These are phyloP conservation scores for Phylloporus sp. DNA, from an alignment of 768 basidiomycete genomes.

Conservation along the genomic window DNA sequence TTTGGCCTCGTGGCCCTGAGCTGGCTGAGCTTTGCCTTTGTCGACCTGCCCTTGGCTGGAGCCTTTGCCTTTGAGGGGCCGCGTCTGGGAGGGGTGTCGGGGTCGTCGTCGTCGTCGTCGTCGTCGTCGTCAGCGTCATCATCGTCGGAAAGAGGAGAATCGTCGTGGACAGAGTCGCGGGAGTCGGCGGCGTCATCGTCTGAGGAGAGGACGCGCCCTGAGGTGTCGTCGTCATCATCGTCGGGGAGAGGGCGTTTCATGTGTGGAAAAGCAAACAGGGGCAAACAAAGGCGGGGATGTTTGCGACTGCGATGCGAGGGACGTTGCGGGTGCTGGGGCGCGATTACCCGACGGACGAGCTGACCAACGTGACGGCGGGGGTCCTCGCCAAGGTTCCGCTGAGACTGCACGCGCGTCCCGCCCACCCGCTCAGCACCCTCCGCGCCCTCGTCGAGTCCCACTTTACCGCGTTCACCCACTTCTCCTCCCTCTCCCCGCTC, in stretches of 20 bases:
- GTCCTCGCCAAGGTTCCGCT: slow-evolving; percentile 78
- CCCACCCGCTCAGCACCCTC: slow-evolving; percentile 85
- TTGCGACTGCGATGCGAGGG: background rate
- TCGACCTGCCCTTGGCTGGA: slow-evolving; percentile 23
- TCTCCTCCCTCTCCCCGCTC: slow-evolving; percentile 78
- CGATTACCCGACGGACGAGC: slow-evolving; percentile 68
- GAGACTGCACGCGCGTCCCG: slow-evolving; percentile 66
- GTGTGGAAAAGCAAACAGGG: no score
- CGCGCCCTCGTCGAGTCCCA: slow-evolving; percentile 80
- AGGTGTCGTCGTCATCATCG: no score
- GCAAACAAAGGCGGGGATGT: no score
- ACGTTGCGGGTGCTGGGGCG: slow-evolving; percentile 53
- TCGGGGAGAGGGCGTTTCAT: no score
- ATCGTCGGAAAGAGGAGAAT: slow-evolving; percentile 19
- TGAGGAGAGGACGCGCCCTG: slow-evolving; percentile 25
- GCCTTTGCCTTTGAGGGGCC: slow-evolving; percentile 20
- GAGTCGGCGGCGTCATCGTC: slow-evolving; percentile 28
- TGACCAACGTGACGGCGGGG: slow-evolving; percentile 80
- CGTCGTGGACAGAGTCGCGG: slow-evolving; percentile 24
- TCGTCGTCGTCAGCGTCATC: slow-evolving; percentile 19
- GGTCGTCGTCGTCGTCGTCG: slow-evolving; percentile 26
- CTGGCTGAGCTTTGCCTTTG: slow-evolving; percentile 19
- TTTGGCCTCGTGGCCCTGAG: slow-evolving; percentile 27
- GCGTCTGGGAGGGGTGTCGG: slow-evolving; percentile 20
- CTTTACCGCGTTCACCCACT: slow-evolving; percentile 66